Base-by-base conservation (phyloP, 2,329 filamentous ascomycete species). In the Cercospora zeina region DNA sequence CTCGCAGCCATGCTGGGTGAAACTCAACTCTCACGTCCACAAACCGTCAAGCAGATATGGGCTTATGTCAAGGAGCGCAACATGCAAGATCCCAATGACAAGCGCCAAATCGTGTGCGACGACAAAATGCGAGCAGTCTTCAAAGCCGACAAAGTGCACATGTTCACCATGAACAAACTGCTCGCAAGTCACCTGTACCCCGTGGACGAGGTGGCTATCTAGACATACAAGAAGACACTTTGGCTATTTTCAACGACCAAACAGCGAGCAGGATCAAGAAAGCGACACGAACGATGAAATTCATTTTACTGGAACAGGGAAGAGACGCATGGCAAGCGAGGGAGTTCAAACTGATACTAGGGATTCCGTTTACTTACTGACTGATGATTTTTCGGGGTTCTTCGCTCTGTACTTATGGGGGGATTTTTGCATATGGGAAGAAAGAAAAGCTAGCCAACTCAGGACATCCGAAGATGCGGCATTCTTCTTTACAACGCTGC, bases 151-250 rank as follows among this genome's bases (percentile, higher is more conserved):
- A 90, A 85, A 72, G 89, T 99, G 54, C 91, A 97, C 77, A 99
- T 99, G 95, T 99, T 99, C 77, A 93, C 91, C 69, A 97, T 99
- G 93, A 97, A 96, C 81, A 97, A 97, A 81, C 85, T 96, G 14
- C 86, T 97, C 10, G 91, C 90, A 66, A 88, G 89, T 74, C 93
- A 97, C 72, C 82, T 97, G 39, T 97, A 96, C 73, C 90, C 89
- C 2, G 83, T 90, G 53, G 91, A 93, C 58, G 91, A 95, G 49
- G 59, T 61, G 30, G 33, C 49, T 7, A 11, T 53, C 49, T 53
- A 53, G 49, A 49, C 21, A 49, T 49, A 33, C 9, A 34, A 49
- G 13, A 21, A 14, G 24, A 27, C 9, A 34, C 27, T 34, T 21
- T 14, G 49, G 49, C 49, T 53, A 53, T 31, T 53, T 30, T 53